Base-by-base conservation (phyloP, 1,284 basidiomycete species). In the Cutaneotrichosporon arboriforme region DNA sequence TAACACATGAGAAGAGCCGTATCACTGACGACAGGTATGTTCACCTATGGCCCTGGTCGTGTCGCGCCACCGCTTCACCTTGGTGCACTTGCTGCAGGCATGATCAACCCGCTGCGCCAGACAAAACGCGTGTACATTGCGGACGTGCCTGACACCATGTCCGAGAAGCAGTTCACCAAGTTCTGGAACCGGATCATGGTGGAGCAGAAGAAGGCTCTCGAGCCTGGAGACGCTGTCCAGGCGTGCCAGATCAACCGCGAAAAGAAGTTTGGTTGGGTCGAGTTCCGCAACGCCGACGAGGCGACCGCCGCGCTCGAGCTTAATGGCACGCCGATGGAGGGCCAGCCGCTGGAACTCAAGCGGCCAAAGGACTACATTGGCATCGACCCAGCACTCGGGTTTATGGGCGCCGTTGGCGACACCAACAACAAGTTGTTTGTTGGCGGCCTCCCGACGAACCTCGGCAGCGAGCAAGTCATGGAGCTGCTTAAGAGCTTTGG, bases 361-460 rank as follows among this genome's bases (percentile, higher is more conserved):
- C 84, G 94, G 62, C 96, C 96, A 31, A 96, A 97, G 73, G 94
- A 98, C 68, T 98, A 97, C 68, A 84, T 88, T 47, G 74, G 74
- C 31, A 66, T 74, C 44, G 74, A 75, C 54, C 68, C 70, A 1
- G 42, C 35, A 2, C 90, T 92, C 21, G 91, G 93, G 52, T 87
- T 93, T 46, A 88, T 97, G 35, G 93, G 89, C n/a, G 92, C 90
- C 43, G 94, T 90, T 62, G 91, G 92, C 18, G 96, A 99, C 74
- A 91, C 91, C 36, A 87, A 89, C 70, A 92, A 97, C 82, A 98
- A 98, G 79, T 83, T 99, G 57, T 99, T 97, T 66, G 87, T 99
- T 57, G 96, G 96, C 48, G 94, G 93, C 52, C 78, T 99, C 49
- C 96, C 96, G 15, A 83, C 88, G 17, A 97, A 97, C 74, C 82